Evolutionary conservation across 352 stramenopile genomes (phyloP), one percentile per base, ranked within the genome.

Genomic region (Paralagenidium karlingii): DNA sequence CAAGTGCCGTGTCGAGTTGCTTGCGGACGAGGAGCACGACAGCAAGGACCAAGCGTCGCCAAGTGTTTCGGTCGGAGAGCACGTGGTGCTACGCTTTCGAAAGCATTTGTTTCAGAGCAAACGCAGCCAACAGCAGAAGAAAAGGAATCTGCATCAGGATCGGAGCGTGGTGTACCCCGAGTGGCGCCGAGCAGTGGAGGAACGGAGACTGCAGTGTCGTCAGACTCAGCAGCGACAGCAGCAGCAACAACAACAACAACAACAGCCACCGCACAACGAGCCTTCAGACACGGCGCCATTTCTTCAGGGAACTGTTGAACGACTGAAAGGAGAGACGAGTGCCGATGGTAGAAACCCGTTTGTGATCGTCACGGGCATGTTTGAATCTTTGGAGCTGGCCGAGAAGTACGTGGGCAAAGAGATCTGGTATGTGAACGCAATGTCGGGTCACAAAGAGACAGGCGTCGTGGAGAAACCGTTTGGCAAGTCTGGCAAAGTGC

Each of bases 401-500:
- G 31, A 43, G 7, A 61, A 58, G 7, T 47, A 64, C 0, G 57
- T 59, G 1, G 33, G 24, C 12, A 33, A 20, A 18, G 62, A 76
- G 3, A 41, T 36, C 0, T 73, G 43, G 31, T 26, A 43, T 9
- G 30, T 57, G 2, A 54, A 13, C n/a, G 7, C n/a, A 43, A 0
- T 19, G 26, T 8, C 19, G 5, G 39, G 42, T 5, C 16, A 25
- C 34, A n/a, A 34, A 10, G 61, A 83, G 12, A n/a, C 45, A 16
- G 75, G 75, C 0, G 31, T 46, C 18, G 68, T 85, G 26, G 69
- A 84, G 21, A 82, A 80, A 29, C 58, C 69, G 13, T 88, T 88
- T 31, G 75, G 75, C 3, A 88, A 85, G 30, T 70, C 67, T 21
- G 75, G 75, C 8, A 85, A 88, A 43, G 64, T 88, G 4, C 66